Evolutionary conservation across 2,329 filamentous ascomycete genomes (phyloP), one percentile per base, ranked within the genome.

Genomic region (Ophiostoma perfectum): DNA sequence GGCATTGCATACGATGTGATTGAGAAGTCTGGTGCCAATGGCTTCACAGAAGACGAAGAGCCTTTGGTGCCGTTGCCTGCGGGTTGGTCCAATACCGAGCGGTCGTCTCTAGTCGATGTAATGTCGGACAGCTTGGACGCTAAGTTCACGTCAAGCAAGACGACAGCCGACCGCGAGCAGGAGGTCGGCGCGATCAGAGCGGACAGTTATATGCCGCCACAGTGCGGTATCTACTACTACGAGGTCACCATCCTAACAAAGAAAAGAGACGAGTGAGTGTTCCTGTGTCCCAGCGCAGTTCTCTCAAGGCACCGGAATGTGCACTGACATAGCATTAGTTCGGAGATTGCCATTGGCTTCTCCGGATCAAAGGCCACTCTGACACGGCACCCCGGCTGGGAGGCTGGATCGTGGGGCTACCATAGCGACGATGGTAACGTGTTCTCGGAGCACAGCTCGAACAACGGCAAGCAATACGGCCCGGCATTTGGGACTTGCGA

Each of bases 221-320:
- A 96, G 75, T 95, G 91, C 73, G 95, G 95, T 1, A 89, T 99
- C 70, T 99, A 97, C 78, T 99, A 99, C 77, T 99, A 88, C 75
- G 95, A 99, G 76, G 83, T 90, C 38, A 79, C 79, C 16, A 80
- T 87, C 64, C 69, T 84, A 39, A 78, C 80, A 16, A 81, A 79
- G 66, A 84, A 82, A 74, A 78, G 79, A 71, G 83, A 86, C 60
- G 85, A 87, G 84, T 87, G 79, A 67, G 84, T 82, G 9, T 42
- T 14, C 6, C 55, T 58, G 8, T 45, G 5, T 36, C 16, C 12
- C 4, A 27, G 6, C 16, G 18, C 58, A 16, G 27, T 27, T 27
- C 27, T 27, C 27, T 1, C 27, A 27, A 27, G 27, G 27, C 27
- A 27, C 27, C 2, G 27, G 27, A 27, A 27, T 27, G 27, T 27